These are phyloP conservation scores for Geotrichum europaeum DNA, from an alignment of 1,139 yeast species.

Conservation along the genomic window DNA sequence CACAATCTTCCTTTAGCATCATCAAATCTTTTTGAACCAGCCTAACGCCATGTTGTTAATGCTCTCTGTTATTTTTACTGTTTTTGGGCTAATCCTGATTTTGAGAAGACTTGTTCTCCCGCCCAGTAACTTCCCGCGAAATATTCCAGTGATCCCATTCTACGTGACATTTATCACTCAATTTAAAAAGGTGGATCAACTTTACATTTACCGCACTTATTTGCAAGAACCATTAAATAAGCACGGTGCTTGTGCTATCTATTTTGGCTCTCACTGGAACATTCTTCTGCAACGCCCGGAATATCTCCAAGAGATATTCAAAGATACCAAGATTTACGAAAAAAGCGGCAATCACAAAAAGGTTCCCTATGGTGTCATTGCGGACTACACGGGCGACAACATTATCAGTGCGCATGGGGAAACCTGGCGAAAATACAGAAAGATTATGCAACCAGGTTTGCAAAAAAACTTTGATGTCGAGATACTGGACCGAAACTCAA, in stretches of 20 bases:
- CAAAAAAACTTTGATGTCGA: conserved; percentile 43
- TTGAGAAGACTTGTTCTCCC: conserved; percentile 28
- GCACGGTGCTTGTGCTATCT: conserved; percentile 55
- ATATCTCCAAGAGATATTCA: conserved; percentile 43
- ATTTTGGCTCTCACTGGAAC: conserved; percentile 61
- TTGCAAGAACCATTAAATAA: conserved; percentile 40
- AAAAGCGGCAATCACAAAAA: conserved; percentile 59
- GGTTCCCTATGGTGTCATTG: conserved; percentile 51
- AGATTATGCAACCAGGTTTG: conserved; percentile 43
- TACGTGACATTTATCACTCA: conserved; percentile 51
- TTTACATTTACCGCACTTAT: conserved; percentile 42
- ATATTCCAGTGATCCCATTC: conserved; percentile 58
- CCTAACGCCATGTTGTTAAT: not conserved
- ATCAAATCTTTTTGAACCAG: not conserved
- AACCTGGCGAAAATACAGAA: conserved; percentile 49
- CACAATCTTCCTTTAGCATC: not conserved
- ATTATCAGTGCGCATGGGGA: conserved; percentile 55
- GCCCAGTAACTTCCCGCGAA: conserved; percentile 36
- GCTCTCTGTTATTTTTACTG: not conserved
- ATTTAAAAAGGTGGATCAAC: conserved; percentile 45
- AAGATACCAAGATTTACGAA: conserved; percentile 46
- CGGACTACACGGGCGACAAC: conserved; percentile 57
- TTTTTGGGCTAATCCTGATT: not conserved
- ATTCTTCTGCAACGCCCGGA: conserved; percentile 49
- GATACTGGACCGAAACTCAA: conserved; percentile 22